Percentiles rank a stretch among this genome's conserved stretches.
These are phyloP conservation scores for Thermochaetoides thermophila DNA, from an alignment of 495 filamentous ascomycete species.

Conservation along the genomic window DNA sequence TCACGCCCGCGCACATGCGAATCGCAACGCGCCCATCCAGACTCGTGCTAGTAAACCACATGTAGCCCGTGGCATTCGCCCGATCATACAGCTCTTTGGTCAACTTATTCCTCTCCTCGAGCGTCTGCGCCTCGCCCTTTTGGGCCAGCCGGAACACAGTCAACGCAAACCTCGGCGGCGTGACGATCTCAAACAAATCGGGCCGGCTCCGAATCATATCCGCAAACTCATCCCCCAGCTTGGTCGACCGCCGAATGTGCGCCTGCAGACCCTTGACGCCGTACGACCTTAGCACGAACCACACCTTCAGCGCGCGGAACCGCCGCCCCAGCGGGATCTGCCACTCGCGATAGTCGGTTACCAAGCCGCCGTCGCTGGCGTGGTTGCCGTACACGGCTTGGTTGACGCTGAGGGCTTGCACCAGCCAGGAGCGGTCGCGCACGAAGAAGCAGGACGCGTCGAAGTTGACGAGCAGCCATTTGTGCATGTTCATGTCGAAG, in stretches of 20 bases:
- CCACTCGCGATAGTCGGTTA: conserved; percentile 97
- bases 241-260: conserved; percentile 52
- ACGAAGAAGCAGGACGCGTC: conserved; percentile 79
- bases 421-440: conserved; percentile 56
- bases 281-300: conserved; percentile 88
- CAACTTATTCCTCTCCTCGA: conserved; percentile 42
- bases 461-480: conserved; percentile 93
- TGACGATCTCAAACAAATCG: conserved; percentile 68
- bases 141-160: conserved; percentile 53
- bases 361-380: conserved; percentile 65
- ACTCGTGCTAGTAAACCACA: conserved; percentile 71
- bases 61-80: conserved; percentile 60
- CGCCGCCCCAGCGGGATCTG: conserved; percentile 85
- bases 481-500: conserved; percentile 95
- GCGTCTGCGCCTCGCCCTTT: conserved; percentile 11
- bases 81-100: conserved; percentile 68
- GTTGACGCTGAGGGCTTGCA: conserved; percentile 65
- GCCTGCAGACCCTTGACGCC: conserved; percentile 64
- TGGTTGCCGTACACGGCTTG: conserved; percentile 65
- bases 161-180: conserved; percentile 61
- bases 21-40: conserved; percentile 69
- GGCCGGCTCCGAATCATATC: conserved; percentile 36
- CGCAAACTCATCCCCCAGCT: conserved; percentile 56
- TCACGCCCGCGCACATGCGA: conserved; percentile 58
- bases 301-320: conserved; percentile 89